phyloP scores from a whole-genome alignment of 2,329 filamentous ascomycete species.

The Arthrobotrys sphaeroides region DNA sequence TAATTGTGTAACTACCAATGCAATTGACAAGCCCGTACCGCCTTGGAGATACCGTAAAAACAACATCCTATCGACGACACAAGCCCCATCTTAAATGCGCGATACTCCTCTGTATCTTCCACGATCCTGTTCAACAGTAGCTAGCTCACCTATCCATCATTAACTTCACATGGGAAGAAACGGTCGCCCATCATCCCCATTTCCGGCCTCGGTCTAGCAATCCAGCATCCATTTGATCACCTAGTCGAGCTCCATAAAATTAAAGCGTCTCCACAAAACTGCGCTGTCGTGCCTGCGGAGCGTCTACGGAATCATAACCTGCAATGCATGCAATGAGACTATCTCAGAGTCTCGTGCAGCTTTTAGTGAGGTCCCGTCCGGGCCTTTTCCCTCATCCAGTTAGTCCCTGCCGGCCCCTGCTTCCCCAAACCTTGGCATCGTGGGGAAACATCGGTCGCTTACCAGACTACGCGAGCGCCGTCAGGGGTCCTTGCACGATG shows the following conservation, averaged over 20 bases:
- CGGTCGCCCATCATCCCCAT: not conserved
- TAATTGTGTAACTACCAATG: not conserved
- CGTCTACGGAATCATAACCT: slow-evolving; percentile 15
- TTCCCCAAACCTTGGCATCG: slow-evolving; percentile 34
- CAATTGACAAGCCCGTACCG: not conserved
- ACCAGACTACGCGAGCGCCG: slow-evolving; percentile 15
- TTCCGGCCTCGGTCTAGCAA: slow-evolving; percentile 40
- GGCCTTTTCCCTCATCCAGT: slow-evolving; percentile 34
- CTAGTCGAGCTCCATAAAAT: slow-evolving; percentile 14
- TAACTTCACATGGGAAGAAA: slow-evolving; percentile 39
- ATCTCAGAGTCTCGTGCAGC: slow-evolving; percentile 9
- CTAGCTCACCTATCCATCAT: not conserved
- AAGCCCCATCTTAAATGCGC: slow-evolving; percentile 40
- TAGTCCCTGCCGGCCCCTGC: slow-evolving; percentile 17
- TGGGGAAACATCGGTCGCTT: slow-evolving; percentile 44
- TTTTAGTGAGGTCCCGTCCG: slow-evolving; percentile 27
- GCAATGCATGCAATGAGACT: slow-evolving; percentile 8
- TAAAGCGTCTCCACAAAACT: slow-evolving; percentile 9
- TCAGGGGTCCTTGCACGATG: slow-evolving; percentile 11
- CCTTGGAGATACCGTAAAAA: slow-evolving; percentile 1
- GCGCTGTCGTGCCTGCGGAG: not conserved
- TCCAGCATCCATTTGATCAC: slow-evolving; percentile 3
- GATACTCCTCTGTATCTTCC: not conserved
- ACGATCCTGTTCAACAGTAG: slow-evolving; percentile 1
- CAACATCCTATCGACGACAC: slow-evolving; percentile 5